Evolutionary conservation across 805 yeast species (phyloP), one percentile per base, ranked within the genome.

Genomic region (Ogataea pilisensis): DNA sequence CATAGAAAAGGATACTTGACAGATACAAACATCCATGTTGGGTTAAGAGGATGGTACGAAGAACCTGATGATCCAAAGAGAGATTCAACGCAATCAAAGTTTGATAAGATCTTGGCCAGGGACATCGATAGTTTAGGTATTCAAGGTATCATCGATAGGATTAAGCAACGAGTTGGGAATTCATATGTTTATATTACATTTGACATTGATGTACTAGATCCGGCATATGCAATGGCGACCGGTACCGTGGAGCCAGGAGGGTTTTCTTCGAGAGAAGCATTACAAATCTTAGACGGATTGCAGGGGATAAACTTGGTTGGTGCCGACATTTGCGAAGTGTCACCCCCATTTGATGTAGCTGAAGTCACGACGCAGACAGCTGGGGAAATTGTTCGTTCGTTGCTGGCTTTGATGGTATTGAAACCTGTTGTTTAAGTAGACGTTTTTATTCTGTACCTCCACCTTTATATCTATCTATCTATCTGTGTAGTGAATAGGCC

Each of bases 231-330:
- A 11, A 48, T 48, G 14, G 89, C 83, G 0, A 83, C 90, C 0
- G 90, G 90, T n/a, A 82, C 90, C 3, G 77, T 82, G 49, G 90
- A 83, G 56, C 75, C 73, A 3, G 90, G 90, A 14, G 89, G 88
- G 5, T 75, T 82, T 70, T 68, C 79, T 9, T 65, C 80, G 1
- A 66, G 89, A 34, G 89, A 82, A 55, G 62, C 82, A 35, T 70
- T 80, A 35, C 60, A 69, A 8, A 58, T 82, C 13, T 51, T 82
- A 35, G 78, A 83, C 41, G 76, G 75, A 0, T 58, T 82, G 22
- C 76, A 73, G 26, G 76, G 75, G 1, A 54, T 81, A 44, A 72
- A 75, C 44, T 45, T 83, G 34, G 79, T 83, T 5, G 89, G 89
- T 25, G 87, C 83, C 7, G 90, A 83, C 54, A 70, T 83, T 19